These are phyloP conservation scores for Macrophomina tecta DNA, from an alignment of 2,329 filamentous ascomycete genomes.

Conservation along the genomic window DNA sequence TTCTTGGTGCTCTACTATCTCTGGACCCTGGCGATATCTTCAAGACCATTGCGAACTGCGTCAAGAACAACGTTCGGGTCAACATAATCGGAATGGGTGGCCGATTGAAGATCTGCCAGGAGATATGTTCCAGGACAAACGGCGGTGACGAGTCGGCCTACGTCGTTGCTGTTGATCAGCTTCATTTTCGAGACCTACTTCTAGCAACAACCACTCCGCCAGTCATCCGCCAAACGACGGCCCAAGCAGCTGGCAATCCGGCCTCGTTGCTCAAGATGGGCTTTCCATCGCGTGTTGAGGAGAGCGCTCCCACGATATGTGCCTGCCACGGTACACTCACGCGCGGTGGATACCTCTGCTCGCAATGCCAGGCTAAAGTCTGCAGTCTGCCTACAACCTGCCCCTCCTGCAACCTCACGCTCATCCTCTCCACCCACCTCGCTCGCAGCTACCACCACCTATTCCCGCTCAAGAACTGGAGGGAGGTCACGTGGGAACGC, in stretches of 20 bases:
- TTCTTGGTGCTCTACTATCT: slow-evolving; percentile 88
- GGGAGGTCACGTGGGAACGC: slow-evolving; percentile 82
- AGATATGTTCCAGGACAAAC: slow-evolving; percentile 88
- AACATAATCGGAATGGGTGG: slow-evolving; percentile 89
- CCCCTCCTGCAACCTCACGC: slow-evolving; percentile 85
- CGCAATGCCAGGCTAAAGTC: slow-evolving; percentile 85
- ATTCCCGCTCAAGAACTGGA: slow-evolving; percentile 75
- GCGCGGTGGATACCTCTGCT: slow-evolving; percentile 88
- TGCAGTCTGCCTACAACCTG: slow-evolving; percentile 90
- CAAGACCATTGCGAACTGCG: slow-evolving; percentile 79
- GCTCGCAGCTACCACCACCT: slow-evolving; percentile 48
- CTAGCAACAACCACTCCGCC: slow-evolving; percentile 89
- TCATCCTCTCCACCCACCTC: slow-evolving; percentile 81
- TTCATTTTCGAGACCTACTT: slow-evolving; percentile 87
- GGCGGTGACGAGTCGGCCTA: slow-evolving; percentile 78
- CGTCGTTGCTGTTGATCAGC: slow-evolving; percentile 82
- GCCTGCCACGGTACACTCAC: slow-evolving; percentile 87
- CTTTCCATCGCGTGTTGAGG: slow-evolving; percentile 85
- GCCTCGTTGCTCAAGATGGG: slow-evolving; percentile 90
- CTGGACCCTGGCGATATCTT: slow-evolving; percentile 96
- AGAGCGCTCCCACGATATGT: slow-evolving; percentile 76
- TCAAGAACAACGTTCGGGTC: slow-evolving; percentile 83
- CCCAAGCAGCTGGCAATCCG: slow-evolving; percentile 48
- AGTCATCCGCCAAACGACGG: slow-evolving; percentile 66
- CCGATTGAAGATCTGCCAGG: slow-evolving; percentile 88